Base-by-base conservation (phyloP, 495 filamentous ascomycete species). In the Penicillium dipodomyicola region DNA sequence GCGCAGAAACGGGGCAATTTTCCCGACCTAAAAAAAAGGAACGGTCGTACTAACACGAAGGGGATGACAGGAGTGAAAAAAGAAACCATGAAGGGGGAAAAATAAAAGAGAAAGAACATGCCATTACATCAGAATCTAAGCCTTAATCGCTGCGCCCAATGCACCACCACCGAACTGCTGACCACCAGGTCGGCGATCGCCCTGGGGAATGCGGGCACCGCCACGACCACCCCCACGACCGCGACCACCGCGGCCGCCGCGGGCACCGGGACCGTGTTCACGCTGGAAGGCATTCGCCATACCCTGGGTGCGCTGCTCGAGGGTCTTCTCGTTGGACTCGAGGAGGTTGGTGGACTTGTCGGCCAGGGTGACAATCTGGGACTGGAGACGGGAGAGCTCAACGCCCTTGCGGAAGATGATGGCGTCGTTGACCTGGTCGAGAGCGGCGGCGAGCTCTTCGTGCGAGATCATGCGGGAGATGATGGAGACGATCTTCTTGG, bases 351-450 rank as follows among this genome's bases (percentile, higher is more conserved):
- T 93, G 41, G 94, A 93, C 82, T 97, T 99, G 79, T 99, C 94
- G 55, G 88, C 88, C 45, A 99, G 77, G 22, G 91, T 94, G 57
- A 99, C 83, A 54, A 96, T 91, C 69, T 97, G 78, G 76, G 90
- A 96, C 78, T 99, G 94, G 50, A 99, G 84, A 60, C 94, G 84
- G 58, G 91, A 96, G 47, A 99, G 82, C 80, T 99, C 95, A 52
- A 99, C 94, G 47, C 94, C 94, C 86, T 97, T 97, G 73, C 95
- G 86, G 89, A 99, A 99, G 76, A 97, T 91, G 72, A 99, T 92
- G 37, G 91, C 93, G 57, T 88, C 85, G 72, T 93, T 96, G 75
- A 99, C 95, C 75, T 97, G 94, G 80, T 99, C 94, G 39, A 99
- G 83, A 32, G 94, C 95, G 51, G 94, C 94, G 27, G 88, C 90